Evolutionary conservation across 306 rosid genomes (phyloP).

Genomic region (Cucumis sativus): DNA sequence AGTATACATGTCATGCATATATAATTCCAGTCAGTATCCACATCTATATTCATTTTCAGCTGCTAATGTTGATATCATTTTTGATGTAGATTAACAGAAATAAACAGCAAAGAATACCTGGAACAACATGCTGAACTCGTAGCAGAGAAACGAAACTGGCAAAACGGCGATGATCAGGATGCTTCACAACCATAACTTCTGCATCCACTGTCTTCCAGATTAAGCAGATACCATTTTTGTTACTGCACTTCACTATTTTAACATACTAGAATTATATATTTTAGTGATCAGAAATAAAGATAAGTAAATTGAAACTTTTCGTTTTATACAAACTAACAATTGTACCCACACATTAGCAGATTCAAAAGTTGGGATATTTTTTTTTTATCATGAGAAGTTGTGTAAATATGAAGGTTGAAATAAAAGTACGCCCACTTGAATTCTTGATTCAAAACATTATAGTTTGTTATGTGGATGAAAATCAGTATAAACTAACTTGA

Average conservation of each 20-base stretch:
- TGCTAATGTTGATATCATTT: constrained; percentile 13
- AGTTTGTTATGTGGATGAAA: background rate
- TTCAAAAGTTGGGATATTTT: background rate
- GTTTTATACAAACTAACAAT: background rate
- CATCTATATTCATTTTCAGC: background rate
- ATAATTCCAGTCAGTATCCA: background rate
- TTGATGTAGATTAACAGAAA: constrained; percentile 76
- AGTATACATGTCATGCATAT: background rate
- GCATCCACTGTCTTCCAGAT: background rate
- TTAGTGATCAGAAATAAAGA: background rate
- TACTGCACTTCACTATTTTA: background rate
- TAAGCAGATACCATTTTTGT: background rate
- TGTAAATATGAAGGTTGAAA: background rate
- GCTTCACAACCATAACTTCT: constrained; percentile 3
- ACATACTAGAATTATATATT: background rate
- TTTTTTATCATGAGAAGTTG: background rate
- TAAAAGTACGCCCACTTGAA: background rate
- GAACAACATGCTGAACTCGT: constrained; percentile 60
- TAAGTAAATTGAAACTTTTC: background rate
- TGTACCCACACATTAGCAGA: background rate
- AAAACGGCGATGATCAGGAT: background rate
- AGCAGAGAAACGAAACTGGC: constrained; percentile 28
- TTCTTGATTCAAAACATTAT: background rate
- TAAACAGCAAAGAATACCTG: constrained; percentile 80
- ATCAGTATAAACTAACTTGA: background rate